Conservation (phyloP, 768 basidiomycete species). For the Lactifluus volemus region DNA sequence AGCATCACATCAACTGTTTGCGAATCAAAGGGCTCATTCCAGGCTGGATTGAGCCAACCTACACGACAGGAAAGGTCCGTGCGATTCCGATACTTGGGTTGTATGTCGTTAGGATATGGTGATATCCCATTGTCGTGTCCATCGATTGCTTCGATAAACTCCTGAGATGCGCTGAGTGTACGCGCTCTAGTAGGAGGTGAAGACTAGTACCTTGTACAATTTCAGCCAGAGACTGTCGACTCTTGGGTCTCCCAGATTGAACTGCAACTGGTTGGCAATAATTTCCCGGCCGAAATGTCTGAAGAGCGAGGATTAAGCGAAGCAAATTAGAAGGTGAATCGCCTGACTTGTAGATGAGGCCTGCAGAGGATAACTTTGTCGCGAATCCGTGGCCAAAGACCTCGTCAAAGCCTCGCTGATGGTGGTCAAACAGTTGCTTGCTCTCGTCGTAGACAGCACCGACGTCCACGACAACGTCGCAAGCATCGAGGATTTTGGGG, state of each 20-base stretch:
- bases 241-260: constrained; percentile 47
- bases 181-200: not conserved
- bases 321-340: not conserved
- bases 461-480: constrained; percentile 95
- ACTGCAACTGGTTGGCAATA: constrained; percentile 51
- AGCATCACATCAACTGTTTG: constrained; percentile 56
- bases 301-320: not conserved
- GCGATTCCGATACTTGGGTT: constrained; percentile 61
- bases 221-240: constrained; percentile 79
- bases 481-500: constrained; percentile 58
- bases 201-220: constrained; percentile 59
- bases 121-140: constrained; percentile 92
- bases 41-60: constrained; percentile 76
- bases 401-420: constrained; percentile 88
- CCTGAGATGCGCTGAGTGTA: constrained; percentile 33
- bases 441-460: constrained; percentile 84
- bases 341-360: constrained; percentile 87
- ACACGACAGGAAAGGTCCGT: constrained; percentile 87
- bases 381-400: constrained; percentile 81
- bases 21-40: constrained; percentile 78
- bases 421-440: constrained; percentile 84
- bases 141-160: constrained; percentile 92
- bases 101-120: constrained; percentile 60
- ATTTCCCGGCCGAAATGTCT: constrained; percentile 90
- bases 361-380: constrained; percentile 90